Evolutionary conservation across 2,329 filamentous ascomycete genomes (phyloP).

Genomic region (Lasiodiplodia gonubiensis): DNA sequence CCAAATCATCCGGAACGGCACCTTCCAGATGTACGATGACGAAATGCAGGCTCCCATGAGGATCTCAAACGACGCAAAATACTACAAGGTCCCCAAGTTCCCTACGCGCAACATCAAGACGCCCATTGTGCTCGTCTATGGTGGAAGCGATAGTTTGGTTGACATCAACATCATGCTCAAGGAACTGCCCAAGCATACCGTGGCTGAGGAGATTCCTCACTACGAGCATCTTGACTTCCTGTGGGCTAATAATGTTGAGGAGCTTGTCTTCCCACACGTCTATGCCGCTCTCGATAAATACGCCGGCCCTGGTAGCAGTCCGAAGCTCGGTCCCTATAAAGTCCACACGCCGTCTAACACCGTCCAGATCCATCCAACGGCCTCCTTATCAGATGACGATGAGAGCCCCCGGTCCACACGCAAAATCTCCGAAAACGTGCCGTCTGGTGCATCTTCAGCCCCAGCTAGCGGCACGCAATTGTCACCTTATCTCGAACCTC

Average conservation of each 20-base stretch:
- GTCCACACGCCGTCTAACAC: constrained; percentile 20
- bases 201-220: constrained; percentile 84
- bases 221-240: constrained; percentile 98
- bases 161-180: constrained; percentile 92
- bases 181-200: constrained; percentile 82
- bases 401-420: constrained; percentile 23
- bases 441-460: not conserved
- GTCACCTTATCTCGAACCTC: constrained; percentile 2
- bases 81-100: constrained; percentile 95
- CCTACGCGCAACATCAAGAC: constrained; percentile 97
- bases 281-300: constrained; percentile 84
- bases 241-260: constrained; percentile 86
- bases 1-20: constrained; percentile 95
- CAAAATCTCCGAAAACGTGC: constrained; percentile 29
- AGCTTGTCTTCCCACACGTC: constrained; percentile 86
- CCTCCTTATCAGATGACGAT: constrained; percentile 21
- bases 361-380: constrained; percentile 11
- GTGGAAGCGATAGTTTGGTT: constrained; percentile 89
- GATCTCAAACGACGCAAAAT: constrained; percentile 74
- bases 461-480: not conserved
- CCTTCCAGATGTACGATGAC: constrained; percentile 98
- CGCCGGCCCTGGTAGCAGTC: constrained; percentile 35
- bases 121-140: constrained; percentile 90
- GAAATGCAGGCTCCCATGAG: constrained; percentile 81
- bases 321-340: constrained; percentile 17